phyloP scores from a whole-genome alignment of 192 early-diverging fungal species.

The Backusella westeae region DNA sequence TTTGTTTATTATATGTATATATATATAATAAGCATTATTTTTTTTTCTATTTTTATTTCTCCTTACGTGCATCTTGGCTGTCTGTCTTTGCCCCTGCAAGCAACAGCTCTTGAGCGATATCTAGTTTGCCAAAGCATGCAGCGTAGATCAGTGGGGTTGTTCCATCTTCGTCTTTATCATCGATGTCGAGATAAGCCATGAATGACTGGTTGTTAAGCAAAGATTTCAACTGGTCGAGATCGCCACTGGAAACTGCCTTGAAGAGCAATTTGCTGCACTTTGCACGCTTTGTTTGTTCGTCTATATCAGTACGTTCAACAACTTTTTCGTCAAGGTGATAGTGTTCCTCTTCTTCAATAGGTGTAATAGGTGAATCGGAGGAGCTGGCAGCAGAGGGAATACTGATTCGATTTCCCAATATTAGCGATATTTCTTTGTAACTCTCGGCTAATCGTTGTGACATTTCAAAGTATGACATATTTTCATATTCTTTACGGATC shows the following conservation, averaged over 20 bases:
- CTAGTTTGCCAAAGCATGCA: constrained; percentile 80
- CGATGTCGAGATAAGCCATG: constrained; percentile 65
- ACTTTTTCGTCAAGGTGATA: constrained; percentile 7
- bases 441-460: constrained; percentile 31
- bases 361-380: constrained; percentile 2
- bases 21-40: background rate
- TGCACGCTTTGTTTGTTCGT: constrained; percentile 41
- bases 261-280: constrained; percentile 65
- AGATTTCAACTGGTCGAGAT: constrained; percentile 59
- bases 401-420: constrained; percentile 16
- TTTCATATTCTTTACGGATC: constrained; percentile 32
- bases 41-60: background rate
- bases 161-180: constrained; percentile 85
- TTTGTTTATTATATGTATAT: background rate
- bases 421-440: constrained; percentile 28
- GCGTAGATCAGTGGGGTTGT: constrained; percentile 87
- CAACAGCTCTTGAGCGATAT: constrained; percentile 71
- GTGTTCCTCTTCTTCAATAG: constrained; percentile 1
- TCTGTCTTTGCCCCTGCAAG: constrained; percentile 75
- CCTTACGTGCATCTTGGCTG: constrained; percentile 57
- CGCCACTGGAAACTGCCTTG: constrained; percentile 72
- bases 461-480: constrained; percentile 37
- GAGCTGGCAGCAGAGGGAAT: constrained; percentile 8
- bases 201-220: constrained; percentile 47
- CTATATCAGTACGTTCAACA: background rate